Conservation (phyloP, 208 protist genomes). For the Acanthamoeba rhysodes region DNA sequence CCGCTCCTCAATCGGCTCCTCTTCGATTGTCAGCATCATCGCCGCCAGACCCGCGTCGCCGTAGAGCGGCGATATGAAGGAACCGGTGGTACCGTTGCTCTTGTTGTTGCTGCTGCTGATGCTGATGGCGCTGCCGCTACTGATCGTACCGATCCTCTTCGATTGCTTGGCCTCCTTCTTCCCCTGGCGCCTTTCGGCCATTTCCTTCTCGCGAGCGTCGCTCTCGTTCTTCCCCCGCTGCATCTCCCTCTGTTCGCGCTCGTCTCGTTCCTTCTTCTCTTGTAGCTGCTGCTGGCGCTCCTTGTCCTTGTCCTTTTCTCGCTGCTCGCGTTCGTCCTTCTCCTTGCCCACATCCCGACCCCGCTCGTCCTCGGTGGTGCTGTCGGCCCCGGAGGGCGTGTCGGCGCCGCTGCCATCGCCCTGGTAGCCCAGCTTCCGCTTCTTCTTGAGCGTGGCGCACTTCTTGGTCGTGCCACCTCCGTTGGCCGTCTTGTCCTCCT, state of each 20-base stretch:
- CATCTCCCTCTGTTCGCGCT: background rate
- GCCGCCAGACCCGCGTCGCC: background rate
- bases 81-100: background rate
- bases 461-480: background rate
- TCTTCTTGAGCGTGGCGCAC: background rate
- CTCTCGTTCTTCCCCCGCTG: background rate
- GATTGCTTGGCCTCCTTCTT: background rate
- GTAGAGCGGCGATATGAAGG: conserved; percentile 1
- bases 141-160: background rate
- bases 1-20: background rate
- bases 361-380: conserved; percentile 15
- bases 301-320: background rate
- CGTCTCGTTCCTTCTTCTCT: background rate
- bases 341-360: background rate
- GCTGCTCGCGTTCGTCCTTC: background rate
- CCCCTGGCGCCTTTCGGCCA: background rate
- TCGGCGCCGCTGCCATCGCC: background rate
- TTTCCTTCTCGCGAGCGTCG: background rate
- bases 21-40: background rate
- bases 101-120: background rate
- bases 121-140: too few species aligned
- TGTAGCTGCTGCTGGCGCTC: background rate
- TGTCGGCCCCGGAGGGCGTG: background rate
- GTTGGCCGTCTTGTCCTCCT: background rate
- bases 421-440: background rate